phyloP scores from a whole-genome alignment of 2,329 filamentous ascomycete genomes.

The Alternaria sp. region DNA sequence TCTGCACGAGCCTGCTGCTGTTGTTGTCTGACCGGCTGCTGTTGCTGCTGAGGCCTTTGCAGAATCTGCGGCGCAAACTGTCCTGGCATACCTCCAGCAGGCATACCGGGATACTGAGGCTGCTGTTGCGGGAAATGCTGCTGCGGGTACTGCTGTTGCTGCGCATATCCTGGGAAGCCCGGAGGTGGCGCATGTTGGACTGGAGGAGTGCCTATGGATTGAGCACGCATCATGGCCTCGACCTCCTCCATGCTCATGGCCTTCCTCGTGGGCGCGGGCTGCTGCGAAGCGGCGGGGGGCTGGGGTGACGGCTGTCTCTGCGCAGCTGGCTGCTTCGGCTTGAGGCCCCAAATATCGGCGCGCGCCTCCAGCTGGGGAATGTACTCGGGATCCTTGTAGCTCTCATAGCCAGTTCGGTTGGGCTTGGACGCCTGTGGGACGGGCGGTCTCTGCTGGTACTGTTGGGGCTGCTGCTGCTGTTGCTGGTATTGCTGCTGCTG shows the following conservation, averaged over 20 bases:
- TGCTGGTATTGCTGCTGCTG: conserved; percentile 39
- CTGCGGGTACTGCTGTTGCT: conserved; percentile 26
- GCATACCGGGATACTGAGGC: conserved; percentile 37
- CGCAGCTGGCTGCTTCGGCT: conserved; percentile 63
- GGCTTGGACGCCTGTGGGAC: conserved; percentile 64
- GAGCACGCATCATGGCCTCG: conserved; percentile 86
- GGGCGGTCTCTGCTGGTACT: conserved; percentile 50
- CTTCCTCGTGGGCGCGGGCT: conserved; percentile 63
- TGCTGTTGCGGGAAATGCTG: conserved; percentile 38
- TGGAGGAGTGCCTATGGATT: conserved; percentile 59
- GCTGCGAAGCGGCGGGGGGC: conserved; percentile 25
- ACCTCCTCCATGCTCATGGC: conserved; percentile 97
- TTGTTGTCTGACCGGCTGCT: conserved; percentile 44
- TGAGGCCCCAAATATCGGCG: conserved; percentile 88
- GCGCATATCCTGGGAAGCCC: conserved; percentile 20
- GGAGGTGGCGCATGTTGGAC: conserved; percentile 40
- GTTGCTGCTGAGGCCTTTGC: conserved; percentile 55
- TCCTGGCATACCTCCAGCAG: conserved; percentile 49
- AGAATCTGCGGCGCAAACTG: conserved; percentile 59
- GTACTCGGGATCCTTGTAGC: conserved; percentile 83
- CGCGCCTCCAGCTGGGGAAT: conserved; percentile 92
- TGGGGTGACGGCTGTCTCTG: conserved; percentile 39
- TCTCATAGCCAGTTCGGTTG: conserved; percentile 85
- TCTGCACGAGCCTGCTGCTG: conserved; percentile 55
- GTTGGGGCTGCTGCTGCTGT: background rate